Base-by-base conservation (phyloP, 2,329 filamentous ascomycete genomes). In the Arthroderma sp. region DNA sequence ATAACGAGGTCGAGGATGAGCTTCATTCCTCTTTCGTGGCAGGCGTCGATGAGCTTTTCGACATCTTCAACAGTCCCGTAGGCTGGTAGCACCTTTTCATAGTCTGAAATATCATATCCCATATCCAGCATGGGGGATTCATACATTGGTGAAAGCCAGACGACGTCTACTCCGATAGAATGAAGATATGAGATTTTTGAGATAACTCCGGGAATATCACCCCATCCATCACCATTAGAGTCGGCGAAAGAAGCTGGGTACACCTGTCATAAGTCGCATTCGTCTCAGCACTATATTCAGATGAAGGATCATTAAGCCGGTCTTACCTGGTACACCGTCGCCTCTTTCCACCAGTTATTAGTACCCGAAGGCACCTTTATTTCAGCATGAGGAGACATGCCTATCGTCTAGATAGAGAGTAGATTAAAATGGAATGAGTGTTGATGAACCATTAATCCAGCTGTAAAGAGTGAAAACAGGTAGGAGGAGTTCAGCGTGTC, bases 1-100 rank as follows among this genome's bases (percentile, higher is more conserved):
- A 85, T 70, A 3, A 85, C 82, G 1, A 86, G 66, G 55, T 86
- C 81, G 27, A 85, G 66, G 46, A 86, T 75, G n/a, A 85, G 60
- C 45, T 72, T 73, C 70, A 85, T 81, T 5, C 71, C 75, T 4
- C 77, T 69, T 9, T 67, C 60, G 48, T 80, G 76, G 15, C 72
- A 66, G 44, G 70, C 73, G 6, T 64, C 55, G 39, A 81, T 75
- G 8, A 83, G 61, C 0, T 58, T 57, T 42, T 81, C 75, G 36
- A 81, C 70, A 52, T 83, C 77, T 39, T 67, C 61, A 0, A 83
- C 61, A 0, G 75, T 77, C 28, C 80, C 80, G 52, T 81, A 83
- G 0, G 71, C 70, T 2, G 64, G 58, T 56, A 83, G 70, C 9
- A 83, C 72, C 4, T 68, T 65, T 53, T 79, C 70, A 49, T 83